A percentile compares a stretch with the other conserved stretches of the same genome.
These are phyloP conservation scores for Austroboletus niveus DNA, from an alignment of 1,284 basidiomycete genomes.

Conservation along the genomic window DNA sequence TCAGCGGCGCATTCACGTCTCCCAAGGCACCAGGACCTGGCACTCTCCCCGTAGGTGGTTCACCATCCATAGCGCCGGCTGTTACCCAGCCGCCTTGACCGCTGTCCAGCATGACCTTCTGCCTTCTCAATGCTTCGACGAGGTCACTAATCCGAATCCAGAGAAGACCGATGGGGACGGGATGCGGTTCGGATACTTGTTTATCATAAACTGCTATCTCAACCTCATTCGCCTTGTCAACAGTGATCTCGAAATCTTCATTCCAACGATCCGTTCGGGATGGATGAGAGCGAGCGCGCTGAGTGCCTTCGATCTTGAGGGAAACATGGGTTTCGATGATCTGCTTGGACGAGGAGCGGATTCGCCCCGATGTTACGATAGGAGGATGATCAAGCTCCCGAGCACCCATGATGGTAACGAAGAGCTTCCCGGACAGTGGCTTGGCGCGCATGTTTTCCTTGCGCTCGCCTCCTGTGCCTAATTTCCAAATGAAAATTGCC, in stretches of 20 bases:
- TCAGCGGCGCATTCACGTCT: conserved; percentile 60
- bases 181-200: conserved; percentile 73
- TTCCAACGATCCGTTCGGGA: conserved; percentile 96
- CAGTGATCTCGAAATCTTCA: conserved; percentile 94
- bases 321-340: conserved; percentile 87
- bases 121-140: conserved; percentile 90
- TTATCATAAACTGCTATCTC: conserved; percentile 97
- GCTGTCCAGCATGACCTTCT: conserved; percentile 85
- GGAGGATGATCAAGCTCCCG: conserved; percentile 95
- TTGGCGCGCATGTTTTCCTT: conserved; percentile 90
- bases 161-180: conserved; percentile 90
- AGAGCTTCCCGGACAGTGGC: conserved; percentile 91
- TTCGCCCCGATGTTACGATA: conserved; percentile 52
- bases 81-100: conserved; percentile 93
- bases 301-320: conserved; percentile 95
- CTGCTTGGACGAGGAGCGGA: conserved; percentile 77
- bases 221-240: conserved; percentile 98
- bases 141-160: conserved; percentile 97
- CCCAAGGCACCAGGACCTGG: conserved; percentile 39
- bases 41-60: conserved; percentile 39
- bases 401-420: conserved; percentile 86
- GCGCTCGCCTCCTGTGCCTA: conserved; percentile 80
- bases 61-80: conserved; percentile 77
- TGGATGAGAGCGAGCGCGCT: conserved; percentile 89
- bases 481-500: conserved; percentile 26